Conservation (phyloP, 2,329 filamentous ascomycete genomes). For the Sphaerulina musiva region DNA sequence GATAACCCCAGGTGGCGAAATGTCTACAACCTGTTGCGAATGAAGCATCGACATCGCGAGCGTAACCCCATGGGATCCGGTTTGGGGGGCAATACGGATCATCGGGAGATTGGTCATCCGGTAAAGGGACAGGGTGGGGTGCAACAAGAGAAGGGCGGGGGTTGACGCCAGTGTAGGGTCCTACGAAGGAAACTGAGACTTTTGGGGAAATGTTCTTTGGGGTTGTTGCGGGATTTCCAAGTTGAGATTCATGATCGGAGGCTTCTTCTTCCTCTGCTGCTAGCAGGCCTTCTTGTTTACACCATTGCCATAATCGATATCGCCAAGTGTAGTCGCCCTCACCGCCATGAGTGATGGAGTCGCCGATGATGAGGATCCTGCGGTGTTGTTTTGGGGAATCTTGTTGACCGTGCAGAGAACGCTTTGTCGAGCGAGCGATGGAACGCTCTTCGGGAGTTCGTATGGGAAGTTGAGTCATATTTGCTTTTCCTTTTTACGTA, state of each 20-base stretch:
- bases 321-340: conserved; percentile 43
- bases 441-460: background rate
- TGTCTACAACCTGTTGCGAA: conserved; percentile 21
- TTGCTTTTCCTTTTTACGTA: too few species aligned
- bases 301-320: conserved; percentile 41
- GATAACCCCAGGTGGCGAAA: conserved; percentile 29
- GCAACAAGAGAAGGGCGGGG: conserved; percentile 31
- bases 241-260: too few species aligned
- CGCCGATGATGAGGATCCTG: conserved; percentile 23
- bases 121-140: conserved; percentile 12
- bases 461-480: too few species aligned
- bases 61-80: conserved; percentile 30
- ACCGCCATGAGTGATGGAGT: conserved; percentile 25
- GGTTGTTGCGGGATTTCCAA: too few species aligned
- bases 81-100: background rate
- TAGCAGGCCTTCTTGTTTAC: conserved; percentile 16
- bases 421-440: background rate
- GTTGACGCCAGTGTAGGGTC: conserved; percentile 36
- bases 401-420: background rate
- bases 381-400: background rate
- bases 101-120: conserved; percentile 5
- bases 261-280: background rate
- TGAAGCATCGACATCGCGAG: conserved; percentile 23
- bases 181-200: conserved; percentile 23
- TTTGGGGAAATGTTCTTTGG: background rate